Percentiles rank a stretch among this genome's conserved stretches.
phyloP scores from a whole-genome alignment of 176 grass and related monocot species.

The Oryza officinalis region DNA sequence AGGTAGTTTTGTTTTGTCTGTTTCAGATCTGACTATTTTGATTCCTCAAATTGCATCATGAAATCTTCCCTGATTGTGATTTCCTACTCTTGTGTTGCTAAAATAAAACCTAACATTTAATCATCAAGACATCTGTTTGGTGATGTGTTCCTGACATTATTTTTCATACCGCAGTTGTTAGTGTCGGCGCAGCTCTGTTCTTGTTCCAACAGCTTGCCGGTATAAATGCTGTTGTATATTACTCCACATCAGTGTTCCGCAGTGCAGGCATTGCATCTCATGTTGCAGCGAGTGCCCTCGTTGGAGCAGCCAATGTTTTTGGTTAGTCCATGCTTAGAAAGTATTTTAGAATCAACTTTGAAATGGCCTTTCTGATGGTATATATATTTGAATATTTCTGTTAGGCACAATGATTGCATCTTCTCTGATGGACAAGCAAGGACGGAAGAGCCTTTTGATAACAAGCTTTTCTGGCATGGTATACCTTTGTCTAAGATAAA shows the following conservation, averaged over 20 bases:
- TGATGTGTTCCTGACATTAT: constrained; percentile 10
- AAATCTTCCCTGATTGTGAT: constrained; percentile 8
- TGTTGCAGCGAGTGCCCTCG: constrained; percentile 99
- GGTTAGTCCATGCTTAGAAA: constrained; percentile 54
- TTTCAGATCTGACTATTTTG: constrained; percentile 18
- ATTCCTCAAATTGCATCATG: neutral
- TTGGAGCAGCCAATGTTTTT: constrained; percentile 97
- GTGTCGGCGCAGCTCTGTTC: constrained; percentile 88
- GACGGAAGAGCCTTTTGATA: constrained; percentile 93
- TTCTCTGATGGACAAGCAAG: constrained; percentile 96
- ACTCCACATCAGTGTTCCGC: constrained; percentile 96
- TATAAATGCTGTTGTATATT: constrained; percentile 99
- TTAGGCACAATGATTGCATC: constrained; percentile 90
- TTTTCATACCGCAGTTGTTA: constrained; percentile 70
- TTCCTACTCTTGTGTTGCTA: neutral
- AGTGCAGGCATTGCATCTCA: constrained; percentile 94
- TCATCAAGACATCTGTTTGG: neutral
- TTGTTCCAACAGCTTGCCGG: constrained; percentile 98
- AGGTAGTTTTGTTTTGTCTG: constrained; percentile 50
- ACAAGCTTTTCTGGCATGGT: constrained; percentile 99
- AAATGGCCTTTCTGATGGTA: constrained; percentile 21
- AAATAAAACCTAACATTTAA: neutral
- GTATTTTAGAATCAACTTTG: constrained; percentile 18
- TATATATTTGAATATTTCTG: constrained; percentile 31
- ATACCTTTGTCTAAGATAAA: constrained; percentile 25